Percentiles rank a stretch among this genome's conserved stretches.
Conservation (phyloP, 108 stramenopile genomes). For the Asterionellopsis glacialis region DNA sequence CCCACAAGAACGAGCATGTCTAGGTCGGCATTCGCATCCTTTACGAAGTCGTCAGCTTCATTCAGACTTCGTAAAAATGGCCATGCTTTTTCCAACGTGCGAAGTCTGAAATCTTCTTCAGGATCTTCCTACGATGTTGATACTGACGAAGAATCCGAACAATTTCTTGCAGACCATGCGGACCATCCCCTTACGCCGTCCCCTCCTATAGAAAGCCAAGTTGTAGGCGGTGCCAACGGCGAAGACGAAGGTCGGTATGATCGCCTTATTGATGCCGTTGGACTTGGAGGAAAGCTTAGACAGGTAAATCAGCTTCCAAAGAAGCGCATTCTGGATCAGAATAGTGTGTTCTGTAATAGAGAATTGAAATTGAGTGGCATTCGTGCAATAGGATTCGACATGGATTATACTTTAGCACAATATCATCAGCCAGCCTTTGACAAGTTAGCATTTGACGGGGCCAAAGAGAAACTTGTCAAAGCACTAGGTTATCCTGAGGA, state of each 20-base stretch:
- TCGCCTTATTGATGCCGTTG: constrained; percentile 18
- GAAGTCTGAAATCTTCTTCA: not conserved
- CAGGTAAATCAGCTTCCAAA: constrained; percentile 30
- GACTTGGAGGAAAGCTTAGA: constrained; percentile 31
- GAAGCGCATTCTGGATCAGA: constrained; percentile 39
- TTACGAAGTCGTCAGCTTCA: too few relatives aligned
- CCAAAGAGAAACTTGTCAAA: constrained; percentile 88
- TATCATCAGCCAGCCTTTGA: constrained; percentile 92
- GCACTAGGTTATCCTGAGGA: constrained; percentile 82
- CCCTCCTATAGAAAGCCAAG: not conserved
- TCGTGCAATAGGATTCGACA: constrained; percentile 91
- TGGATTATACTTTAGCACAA: constrained; percentile 95
- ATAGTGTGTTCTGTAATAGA: constrained; percentile 90
- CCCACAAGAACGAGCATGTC: too few relatives aligned
- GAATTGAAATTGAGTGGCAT: constrained; percentile 82
- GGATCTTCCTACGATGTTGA: constrained; percentile 16
- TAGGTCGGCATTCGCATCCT: too few relatives aligned
- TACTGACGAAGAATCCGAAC: constrained; percentile 33
- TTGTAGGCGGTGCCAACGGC: not conserved
- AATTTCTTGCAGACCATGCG: constrained; percentile 13
- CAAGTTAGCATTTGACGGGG: constrained; percentile 90
- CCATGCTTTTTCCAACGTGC: too few relatives aligned
- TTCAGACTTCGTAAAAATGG: too few relatives aligned
- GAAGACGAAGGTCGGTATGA: constrained; percentile 17
- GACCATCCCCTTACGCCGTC: not conserved